Evolutionary conservation across 305 asterid species (phyloP).

Genomic region (Fraxinus angustifolia): DNA sequence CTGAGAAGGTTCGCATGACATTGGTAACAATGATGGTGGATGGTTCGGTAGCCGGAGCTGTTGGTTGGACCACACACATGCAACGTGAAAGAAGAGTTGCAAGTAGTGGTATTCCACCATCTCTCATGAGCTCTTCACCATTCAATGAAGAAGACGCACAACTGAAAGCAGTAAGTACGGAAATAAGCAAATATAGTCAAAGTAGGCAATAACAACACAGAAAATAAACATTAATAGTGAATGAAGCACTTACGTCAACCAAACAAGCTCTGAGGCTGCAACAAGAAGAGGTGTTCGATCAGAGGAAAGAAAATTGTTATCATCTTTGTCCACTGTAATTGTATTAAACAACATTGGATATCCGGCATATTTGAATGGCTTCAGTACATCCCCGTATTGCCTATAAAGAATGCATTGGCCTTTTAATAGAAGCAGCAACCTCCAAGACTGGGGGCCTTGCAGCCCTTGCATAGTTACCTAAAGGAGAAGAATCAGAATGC

Average conservation of each 20-base stretch:
- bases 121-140: conserved; percentile 99
- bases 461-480: conserved; percentile 98
- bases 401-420: conserved; percentile 95
- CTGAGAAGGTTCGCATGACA: conserved; percentile 81
- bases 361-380: conserved; percentile 97
- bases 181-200: conserved; percentile 2
- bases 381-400: conserved; percentile 76
- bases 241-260: conserved; percentile 73
- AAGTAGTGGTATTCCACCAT: conserved; percentile 91
- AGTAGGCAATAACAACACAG: conserved; percentile 1
- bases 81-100: conserved; percentile 91
- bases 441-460: conserved; percentile 97
- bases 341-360: conserved; percentile 96
- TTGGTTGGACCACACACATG: conserved; percentile 92
- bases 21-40: conserved; percentile 76
- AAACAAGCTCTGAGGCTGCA: conserved; percentile 96
- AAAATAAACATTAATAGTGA: conserved; percentile 7
- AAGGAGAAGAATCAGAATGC: conserved; percentile 18
- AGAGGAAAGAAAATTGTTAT: conserved; percentile 84
- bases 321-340: conserved; percentile 85
- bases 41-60: conserved; percentile 80
- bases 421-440: conserved; percentile 79
- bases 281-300: conserved; percentile 88
- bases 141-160: conserved; percentile 94
- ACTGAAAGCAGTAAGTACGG: conserved; percentile 37